Conservation (phyloP, 495 filamentous ascomycete species). For the Penicillium taxi region DNA sequence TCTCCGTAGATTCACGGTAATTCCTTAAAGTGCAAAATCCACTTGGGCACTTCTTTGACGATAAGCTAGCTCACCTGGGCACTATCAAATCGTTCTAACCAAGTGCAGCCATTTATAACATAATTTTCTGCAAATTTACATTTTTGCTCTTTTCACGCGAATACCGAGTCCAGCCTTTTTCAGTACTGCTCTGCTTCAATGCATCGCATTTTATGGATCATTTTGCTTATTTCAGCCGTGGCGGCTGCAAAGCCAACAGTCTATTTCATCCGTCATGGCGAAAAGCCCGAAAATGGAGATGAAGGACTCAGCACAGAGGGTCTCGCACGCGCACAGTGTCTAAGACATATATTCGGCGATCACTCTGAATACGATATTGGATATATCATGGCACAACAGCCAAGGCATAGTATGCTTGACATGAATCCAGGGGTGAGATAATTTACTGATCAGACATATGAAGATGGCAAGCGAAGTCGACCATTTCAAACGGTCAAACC, state of each 20-base stretch:
- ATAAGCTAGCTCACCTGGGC: too few relatives aligned
- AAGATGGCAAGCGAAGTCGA: conserved; percentile 39
- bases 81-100: too few relatives aligned
- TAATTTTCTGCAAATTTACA: too few relatives aligned
- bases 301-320: conserved; percentile 36
- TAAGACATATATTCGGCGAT: conserved; percentile 36
- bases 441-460: background rate
- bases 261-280: conserved; percentile 48
- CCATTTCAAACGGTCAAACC: conserved; percentile 44
- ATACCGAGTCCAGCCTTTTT: too few relatives aligned
- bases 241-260: conserved; percentile 16
- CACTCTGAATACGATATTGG: conserved; percentile 41
- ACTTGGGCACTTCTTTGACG: too few relatives aligned
- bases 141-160: conserved; percentile 4
- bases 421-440: too few relatives aligned
- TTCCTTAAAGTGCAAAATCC: too few relatives aligned
- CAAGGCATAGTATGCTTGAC: conserved; percentile 38
- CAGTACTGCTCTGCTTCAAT: background rate
- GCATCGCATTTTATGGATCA: background rate
- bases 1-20: too few relatives aligned
- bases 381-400: conserved; percentile 41
- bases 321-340: conserved; percentile 39
- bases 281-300: conserved; percentile 38
- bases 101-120: too few relatives aligned
- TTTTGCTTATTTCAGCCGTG: background rate